Conservation (phyloP, 2,329 filamentous ascomycete genomes). For the Trichophyton rubrum region DNA sequence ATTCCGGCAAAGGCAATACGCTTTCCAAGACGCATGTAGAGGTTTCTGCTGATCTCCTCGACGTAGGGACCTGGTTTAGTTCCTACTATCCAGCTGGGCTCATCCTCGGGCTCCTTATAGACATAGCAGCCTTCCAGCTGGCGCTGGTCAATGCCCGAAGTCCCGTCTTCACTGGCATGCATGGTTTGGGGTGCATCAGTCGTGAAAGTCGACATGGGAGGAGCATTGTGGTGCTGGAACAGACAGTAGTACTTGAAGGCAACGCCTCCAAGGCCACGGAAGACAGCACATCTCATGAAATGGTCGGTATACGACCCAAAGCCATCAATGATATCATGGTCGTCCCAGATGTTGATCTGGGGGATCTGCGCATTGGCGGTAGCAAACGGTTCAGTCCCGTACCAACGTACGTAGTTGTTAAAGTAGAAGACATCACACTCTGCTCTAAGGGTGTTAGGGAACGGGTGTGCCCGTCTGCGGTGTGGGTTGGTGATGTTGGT, state of each 20-base stretch:
- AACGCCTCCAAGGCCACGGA: conserved; percentile 51
- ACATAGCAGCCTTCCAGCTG: conserved; percentile 69
- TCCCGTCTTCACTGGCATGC: conserved; percentile 34
- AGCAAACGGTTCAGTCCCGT: conserved; percentile 53
- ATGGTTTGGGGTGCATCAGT: conserved; percentile 53
- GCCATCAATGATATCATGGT: conserved; percentile 55
- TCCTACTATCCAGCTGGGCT: conserved; percentile 68
- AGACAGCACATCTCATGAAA: conserved; percentile 54
- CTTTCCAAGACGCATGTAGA: conserved; percentile 52
- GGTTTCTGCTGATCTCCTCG: conserved; percentile 47
- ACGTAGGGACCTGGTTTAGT: conserved; percentile 57
- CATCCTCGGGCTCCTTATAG: conserved; percentile 42
- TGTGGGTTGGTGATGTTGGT: conserved; percentile 48
- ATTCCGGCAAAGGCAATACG: conserved; percentile 52
- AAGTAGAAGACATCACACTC: conserved; percentile 52
- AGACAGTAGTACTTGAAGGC: conserved; percentile 51
- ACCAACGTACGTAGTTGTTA: conserved; percentile 53
- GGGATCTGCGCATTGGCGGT: conserved; percentile 50
- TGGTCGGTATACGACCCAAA: conserved; percentile 55
- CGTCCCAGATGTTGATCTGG: conserved; percentile 55
- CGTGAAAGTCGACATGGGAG: conserved; percentile 74
- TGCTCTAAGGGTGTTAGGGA: conserved; percentile 49
- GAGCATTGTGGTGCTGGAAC: conserved; percentile 66
- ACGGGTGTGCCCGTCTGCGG: conserved; percentile 49
- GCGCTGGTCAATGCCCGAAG: conserved; percentile 48